These are phyloP conservation scores for Flaveria robusta DNA, from an alignment of 129 eudicot species.

Conservation along the genomic window DNA sequence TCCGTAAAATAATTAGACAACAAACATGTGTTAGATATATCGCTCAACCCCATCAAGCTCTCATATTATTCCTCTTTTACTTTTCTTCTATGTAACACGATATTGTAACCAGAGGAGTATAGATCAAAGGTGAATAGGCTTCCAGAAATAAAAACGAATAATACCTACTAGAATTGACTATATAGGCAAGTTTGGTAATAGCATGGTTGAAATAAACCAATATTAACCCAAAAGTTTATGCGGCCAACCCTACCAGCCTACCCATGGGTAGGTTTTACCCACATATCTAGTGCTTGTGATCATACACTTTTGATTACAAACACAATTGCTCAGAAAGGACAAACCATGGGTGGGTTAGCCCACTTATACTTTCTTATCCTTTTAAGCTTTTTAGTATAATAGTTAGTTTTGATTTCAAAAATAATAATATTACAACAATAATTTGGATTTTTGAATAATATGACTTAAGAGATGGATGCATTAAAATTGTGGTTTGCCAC, in stretches of 20 bases:
- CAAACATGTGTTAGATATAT: background rate
- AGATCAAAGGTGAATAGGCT: slow-evolving; percentile 1
- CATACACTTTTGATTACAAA: too few relatives aligned
- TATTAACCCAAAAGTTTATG: too few relatives aligned
- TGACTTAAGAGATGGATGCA: background rate
- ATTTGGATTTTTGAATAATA: background rate
- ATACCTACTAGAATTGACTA: background rate
- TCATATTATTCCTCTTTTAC: too few relatives aligned
- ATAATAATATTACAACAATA: background rate
- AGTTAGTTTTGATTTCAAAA: too few relatives aligned
- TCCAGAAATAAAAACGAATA: background rate
- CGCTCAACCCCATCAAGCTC: background rate
- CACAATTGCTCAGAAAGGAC: too few relatives aligned
- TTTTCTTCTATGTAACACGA: background rate
- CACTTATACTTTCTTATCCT: background rate
- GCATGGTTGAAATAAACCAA: background rate
- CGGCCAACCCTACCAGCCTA: too few relatives aligned
- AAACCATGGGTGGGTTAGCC: background rate
- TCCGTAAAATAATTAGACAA: background rate
- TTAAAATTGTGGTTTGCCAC: background rate
- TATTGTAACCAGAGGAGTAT: background rate
- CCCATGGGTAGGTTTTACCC: too few relatives aligned
- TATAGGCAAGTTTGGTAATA: background rate
- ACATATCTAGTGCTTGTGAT: too few relatives aligned
- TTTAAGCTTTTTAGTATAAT: background rate